Percentiles rank a stretch among this genome's conserved stretches.
Evolutionary conservation across 2,329 filamentous ascomycete genomes (phyloP).

Genomic region (Thermoascus crustaceus): DNA sequence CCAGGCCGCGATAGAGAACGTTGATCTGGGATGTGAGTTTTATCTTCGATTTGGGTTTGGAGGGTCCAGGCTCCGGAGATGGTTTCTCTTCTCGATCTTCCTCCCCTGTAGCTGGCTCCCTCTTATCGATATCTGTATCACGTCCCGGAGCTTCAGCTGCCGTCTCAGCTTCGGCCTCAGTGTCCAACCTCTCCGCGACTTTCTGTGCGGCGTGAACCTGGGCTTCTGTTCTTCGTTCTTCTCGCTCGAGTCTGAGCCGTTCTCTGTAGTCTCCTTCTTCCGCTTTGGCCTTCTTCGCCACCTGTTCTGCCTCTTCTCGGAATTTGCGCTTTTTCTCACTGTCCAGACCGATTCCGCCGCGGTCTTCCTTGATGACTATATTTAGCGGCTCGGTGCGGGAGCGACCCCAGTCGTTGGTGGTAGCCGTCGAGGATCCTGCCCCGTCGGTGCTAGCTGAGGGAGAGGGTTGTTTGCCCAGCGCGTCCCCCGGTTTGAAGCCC

Average conservation of each 20-base stretch:
- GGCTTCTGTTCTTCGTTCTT: constrained; percentile 59
- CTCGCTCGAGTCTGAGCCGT: constrained; percentile 60
- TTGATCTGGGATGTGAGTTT: constrained; percentile 60
- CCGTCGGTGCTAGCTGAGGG: constrained; percentile 25
- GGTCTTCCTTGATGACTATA: constrained; percentile 67
- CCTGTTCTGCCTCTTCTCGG: constrained; percentile 51
- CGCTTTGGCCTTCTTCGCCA: constrained; percentile 53
- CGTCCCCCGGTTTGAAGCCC: constrained; percentile 71
- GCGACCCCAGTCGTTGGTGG: constrained; percentile 13
- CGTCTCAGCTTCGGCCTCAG: constrained; percentile 36
- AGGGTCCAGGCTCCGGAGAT: constrained; percentile 1
- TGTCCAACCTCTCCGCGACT: constrained; percentile 68
- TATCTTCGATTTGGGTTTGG: constrained; percentile 8
- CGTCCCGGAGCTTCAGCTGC: constrained; percentile 15
- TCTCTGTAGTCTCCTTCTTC: constrained; percentile 67
- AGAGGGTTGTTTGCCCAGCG: constrained; percentile 57
- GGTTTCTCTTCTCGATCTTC: constrained; percentile 6
- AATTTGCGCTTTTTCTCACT: constrained; percentile 72
- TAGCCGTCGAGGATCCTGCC: not conserved
- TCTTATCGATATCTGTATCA: constrained; percentile 7
- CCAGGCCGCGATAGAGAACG: constrained; percentile 69
- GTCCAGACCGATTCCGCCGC: constrained; percentile 76
- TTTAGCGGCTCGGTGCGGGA: constrained; percentile 63
- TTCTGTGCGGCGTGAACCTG: constrained; percentile 72
- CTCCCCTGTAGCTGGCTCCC: constrained; percentile 10